Evolutionary conservation across 2,329 filamentous ascomycete genomes (phyloP).

Genomic region (Epichloe typhina): DNA sequence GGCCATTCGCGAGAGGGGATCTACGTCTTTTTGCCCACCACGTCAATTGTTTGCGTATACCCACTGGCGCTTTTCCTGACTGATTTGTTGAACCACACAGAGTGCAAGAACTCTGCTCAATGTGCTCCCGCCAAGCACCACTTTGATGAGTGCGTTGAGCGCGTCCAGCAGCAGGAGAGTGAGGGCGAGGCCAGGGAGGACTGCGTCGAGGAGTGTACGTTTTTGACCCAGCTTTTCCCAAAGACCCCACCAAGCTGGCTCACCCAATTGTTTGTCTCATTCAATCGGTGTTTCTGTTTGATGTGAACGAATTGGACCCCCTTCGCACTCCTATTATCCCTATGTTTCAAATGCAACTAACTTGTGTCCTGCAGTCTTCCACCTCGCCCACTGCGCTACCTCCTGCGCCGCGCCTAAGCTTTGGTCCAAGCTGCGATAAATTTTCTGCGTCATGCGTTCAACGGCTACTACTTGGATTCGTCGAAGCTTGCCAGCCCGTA

Average conservation of each 20-base stretch:
- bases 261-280: background rate
- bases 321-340: background rate
- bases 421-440: constrained; percentile 84
- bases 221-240: background rate
- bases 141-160: constrained; percentile 95
- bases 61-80: constrained; percentile 8
- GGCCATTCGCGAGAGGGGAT: constrained; percentile 1
- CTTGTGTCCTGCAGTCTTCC: constrained; percentile 59
- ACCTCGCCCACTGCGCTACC: constrained; percentile 90
- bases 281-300: background rate
- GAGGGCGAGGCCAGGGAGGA: constrained; percentile 72
- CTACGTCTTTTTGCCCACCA: background rate
- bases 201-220: constrained; percentile 98
- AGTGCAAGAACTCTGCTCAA: constrained; percentile 76
- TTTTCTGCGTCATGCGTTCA: background rate
- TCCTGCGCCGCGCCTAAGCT: constrained; percentile 93
- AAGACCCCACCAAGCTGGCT: background rate
- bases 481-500: background rate
- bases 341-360: background rate
- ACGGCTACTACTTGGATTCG: background rate
- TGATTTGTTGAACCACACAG: constrained; percentile 34
- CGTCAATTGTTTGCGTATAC: background rate
- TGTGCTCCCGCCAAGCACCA: constrained; percentile 91
- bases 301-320: background rate
- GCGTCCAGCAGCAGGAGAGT: constrained; percentile 54